phyloP scores from a whole-genome alignment of 202 grass and related monocot genomes.

The Carex sylvatica region DNA sequence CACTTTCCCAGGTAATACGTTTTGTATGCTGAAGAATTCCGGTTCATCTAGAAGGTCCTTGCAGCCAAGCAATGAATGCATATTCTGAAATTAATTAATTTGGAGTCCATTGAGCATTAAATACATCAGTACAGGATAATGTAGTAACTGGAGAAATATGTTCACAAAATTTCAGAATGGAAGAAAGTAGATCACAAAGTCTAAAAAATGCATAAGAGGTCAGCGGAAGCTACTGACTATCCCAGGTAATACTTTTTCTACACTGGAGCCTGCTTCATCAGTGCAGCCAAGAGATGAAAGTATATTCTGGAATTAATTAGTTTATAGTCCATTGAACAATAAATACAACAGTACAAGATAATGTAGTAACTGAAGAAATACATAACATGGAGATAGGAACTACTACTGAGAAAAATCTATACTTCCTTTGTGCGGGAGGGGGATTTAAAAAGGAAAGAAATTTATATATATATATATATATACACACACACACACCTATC shows the following conservation, averaged over 20 bases:
- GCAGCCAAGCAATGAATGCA: neutral
- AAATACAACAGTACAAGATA: neutral
- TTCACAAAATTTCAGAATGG: neutral
- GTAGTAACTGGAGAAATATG: too few relatives aligned
- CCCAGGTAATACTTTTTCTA: neutral
- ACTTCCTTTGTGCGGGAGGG: neutral
- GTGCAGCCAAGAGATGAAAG: neutral
- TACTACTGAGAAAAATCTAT: neutral
- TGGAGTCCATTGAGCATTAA: neutral
- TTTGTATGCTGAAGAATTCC: neutral
- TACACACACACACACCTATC: too few relatives aligned
- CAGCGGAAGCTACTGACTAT: neutral
- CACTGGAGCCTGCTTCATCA: neutral
- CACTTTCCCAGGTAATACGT: neutral
- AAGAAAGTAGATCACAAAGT: neutral
- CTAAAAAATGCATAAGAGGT: neutral
- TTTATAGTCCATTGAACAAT: neutral
- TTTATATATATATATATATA: too few relatives aligned
- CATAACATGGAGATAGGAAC: neutral
- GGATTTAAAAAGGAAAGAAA: too few relatives aligned
- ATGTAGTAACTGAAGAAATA: too few relatives aligned
- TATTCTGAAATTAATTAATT: neutral
- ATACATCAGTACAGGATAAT: neutral
- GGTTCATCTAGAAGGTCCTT: neutral
- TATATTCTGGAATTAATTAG: neutral